These are phyloP conservation scores for Arachis stenosperma DNA, from an alignment of 306 rosid species.

Conservation along the genomic window DNA sequence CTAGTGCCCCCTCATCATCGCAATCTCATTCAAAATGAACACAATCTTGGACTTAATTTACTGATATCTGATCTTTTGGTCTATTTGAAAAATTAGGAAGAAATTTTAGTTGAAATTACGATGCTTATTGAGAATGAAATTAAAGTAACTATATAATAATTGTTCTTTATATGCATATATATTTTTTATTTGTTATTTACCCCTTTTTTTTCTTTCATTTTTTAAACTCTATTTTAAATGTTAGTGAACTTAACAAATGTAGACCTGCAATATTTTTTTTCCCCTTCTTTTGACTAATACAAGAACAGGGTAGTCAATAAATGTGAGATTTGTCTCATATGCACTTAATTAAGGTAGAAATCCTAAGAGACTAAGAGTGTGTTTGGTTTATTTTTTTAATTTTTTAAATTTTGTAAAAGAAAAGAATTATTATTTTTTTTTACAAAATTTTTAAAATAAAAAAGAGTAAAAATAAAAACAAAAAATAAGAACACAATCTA, in stretches of 20 bases:
- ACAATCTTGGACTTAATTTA: conserved; percentile 38
- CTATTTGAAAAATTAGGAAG: conserved; percentile 39
- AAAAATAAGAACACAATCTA: too few relatives aligned
- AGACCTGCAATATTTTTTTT: neutral
- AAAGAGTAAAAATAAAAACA: too few relatives aligned
- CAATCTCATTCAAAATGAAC: conserved; percentile 57
- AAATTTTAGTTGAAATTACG: conserved; percentile 37
- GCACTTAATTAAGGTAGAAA: too few relatives aligned
- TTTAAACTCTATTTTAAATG: conserved; percentile 6
- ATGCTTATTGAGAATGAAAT: conserved; percentile 34
- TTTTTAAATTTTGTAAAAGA: too few relatives aligned
- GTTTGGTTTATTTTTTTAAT: too few relatives aligned
- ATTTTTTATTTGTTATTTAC: neutral
- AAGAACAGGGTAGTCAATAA: neutral
- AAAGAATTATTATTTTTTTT: too few relatives aligned
- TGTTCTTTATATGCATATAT: conserved; percentile 16
- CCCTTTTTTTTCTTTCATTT: neutral
- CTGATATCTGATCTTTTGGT: conserved; percentile 50
- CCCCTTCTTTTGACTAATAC: neutral
- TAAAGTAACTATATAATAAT: conserved; percentile 46
- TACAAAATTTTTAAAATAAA: too few relatives aligned
- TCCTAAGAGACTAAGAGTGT: too few relatives aligned
- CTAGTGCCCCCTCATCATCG: conserved; percentile 57
- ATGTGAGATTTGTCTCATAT: too few relatives aligned
- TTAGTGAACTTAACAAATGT: neutral